phyloP scores from a whole-genome alignment of 2,329 filamentous ascomycete genomes.

The Achaetomium macrosporum region DNA sequence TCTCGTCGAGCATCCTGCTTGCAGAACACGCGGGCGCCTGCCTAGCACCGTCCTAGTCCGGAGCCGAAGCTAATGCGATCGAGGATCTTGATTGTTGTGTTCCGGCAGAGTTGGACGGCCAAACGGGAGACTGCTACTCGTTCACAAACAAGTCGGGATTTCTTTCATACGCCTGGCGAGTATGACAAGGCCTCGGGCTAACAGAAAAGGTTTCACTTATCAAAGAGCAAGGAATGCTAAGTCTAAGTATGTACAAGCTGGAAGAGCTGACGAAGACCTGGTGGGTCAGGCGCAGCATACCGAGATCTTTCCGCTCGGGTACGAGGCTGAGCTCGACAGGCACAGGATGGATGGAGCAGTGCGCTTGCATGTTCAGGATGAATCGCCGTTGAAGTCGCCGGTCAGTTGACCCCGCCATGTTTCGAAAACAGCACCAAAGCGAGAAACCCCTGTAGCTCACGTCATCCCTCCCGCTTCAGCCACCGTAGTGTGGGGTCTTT shows the following conservation, averaged over 20 bases:
- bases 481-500: too few relatives aligned
- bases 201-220: not conserved
- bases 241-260: not conserved
- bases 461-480: too few relatives aligned
- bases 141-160: too few relatives aligned
- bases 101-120: not conserved
- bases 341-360: not conserved
- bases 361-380: not conserved
- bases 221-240: not conserved
- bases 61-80: too few relatives aligned
- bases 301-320: not conserved
- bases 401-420: conserved; percentile 8
- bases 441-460: conserved; percentile 2
- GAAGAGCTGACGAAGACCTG: conserved; percentile 8
- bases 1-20: conserved; percentile 76
- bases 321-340: conserved; percentile 12
- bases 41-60: too few relatives aligned
- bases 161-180: too few relatives aligned
- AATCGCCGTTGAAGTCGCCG: not conserved
- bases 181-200: too few relatives aligned
- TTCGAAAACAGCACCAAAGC: not conserved
- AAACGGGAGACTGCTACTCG: not conserved
- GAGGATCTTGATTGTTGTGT: too few relatives aligned
- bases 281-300: conserved; percentile 13
- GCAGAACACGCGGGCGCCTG: not conserved